Conservation (phyloP, 768 basidiomycete genomes). For the Termitomyces heimii region DNA sequence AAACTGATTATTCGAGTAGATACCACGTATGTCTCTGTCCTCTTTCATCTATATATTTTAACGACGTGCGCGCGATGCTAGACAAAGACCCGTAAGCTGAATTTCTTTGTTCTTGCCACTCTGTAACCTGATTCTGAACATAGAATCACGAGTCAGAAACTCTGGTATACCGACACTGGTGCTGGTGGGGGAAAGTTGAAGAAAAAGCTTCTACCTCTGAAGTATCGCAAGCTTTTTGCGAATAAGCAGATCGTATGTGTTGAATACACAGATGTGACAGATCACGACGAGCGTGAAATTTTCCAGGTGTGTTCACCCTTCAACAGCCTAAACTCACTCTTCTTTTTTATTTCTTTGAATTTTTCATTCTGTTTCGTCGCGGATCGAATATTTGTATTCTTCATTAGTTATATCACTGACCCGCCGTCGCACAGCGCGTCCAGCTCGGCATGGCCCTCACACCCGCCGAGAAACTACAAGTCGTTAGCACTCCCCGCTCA, state of each 20-base stretch:
- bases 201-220: slow-evolving; percentile 35
- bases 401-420: not conserved
- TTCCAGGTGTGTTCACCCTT: slow-evolving; percentile 48
- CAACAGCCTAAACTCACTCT: not conserved
- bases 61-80: slow-evolving; percentile 15
- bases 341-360: not conserved
- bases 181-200: not conserved
- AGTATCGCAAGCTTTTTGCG: slow-evolving; percentile 52
- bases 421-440: slow-evolving; percentile 43
- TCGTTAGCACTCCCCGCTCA: slow-evolving; percentile 51
- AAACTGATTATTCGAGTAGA: not conserved
- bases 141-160: slow-evolving; percentile 35
- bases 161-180: slow-evolving; percentile 38
- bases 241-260: slow-evolving; percentile 79
- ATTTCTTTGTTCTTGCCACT: not conserved
- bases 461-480: slow-evolving; percentile 59
- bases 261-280: slow-evolving; percentile 61
- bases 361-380: not conserved
- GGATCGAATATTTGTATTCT: no score
- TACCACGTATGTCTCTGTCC: slow-evolving; percentile 11
- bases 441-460: slow-evolving; percentile 77
- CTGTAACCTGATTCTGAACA: not conserved
- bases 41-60: slow-evolving; percentile 25
- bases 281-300: slow-evolving; percentile 57
- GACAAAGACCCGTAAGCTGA: slow-evolving; percentile 14